phyloP scores from a whole-genome alignment of 192 early-diverging fungal species.

The Gamsiella multidivaricata region DNA sequence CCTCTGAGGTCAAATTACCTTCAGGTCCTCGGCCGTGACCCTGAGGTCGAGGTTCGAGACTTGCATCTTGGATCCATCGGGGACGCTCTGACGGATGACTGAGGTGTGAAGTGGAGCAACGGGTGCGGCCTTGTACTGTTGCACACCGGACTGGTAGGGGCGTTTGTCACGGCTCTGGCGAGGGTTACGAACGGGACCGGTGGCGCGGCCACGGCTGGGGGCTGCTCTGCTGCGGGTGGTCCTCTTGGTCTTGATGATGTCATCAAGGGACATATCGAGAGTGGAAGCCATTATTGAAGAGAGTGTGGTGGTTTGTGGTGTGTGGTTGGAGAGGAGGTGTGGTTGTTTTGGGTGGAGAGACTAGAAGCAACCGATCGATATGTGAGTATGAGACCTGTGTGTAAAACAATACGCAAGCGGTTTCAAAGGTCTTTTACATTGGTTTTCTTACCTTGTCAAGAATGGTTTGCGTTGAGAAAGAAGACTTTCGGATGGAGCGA shows the following conservation, averaged over 20 bases:
- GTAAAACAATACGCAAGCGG: too few species aligned
- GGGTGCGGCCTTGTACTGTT: slow-evolving; percentile 36
- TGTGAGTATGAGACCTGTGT: too few species aligned
- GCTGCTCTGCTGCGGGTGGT: slow-evolving; percentile 29
- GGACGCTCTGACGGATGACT: slow-evolving; percentile 43
- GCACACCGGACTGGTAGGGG: slow-evolving; percentile 26
- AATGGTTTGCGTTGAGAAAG: neutral
- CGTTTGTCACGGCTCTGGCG: slow-evolving; percentile 48
- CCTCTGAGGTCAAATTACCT: slow-evolving; percentile 49
- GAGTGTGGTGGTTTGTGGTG: neutral
- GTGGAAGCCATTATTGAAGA: slow-evolving; percentile 24
- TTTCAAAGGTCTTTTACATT: too few species aligned
- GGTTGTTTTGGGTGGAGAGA: neutral
- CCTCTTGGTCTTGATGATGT: slow-evolving; percentile 57
- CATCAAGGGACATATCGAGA: slow-evolving; percentile 61
- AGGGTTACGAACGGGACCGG: slow-evolving; percentile 44
- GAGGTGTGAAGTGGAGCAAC: slow-evolving; percentile 38
- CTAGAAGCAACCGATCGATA: too few species aligned
- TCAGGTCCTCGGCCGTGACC: slow-evolving; percentile 64
- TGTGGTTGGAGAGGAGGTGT: neutral
- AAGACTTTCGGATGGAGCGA: neutral
- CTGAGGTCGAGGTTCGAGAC: slow-evolving; percentile 68
- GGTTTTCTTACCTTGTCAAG: neutral
- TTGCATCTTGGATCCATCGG: slow-evolving; percentile 63
- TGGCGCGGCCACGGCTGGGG: slow-evolving; percentile 16